Conservation (phyloP, 2,329 filamentous ascomycete species). For the Cercospora janseana region DNA sequence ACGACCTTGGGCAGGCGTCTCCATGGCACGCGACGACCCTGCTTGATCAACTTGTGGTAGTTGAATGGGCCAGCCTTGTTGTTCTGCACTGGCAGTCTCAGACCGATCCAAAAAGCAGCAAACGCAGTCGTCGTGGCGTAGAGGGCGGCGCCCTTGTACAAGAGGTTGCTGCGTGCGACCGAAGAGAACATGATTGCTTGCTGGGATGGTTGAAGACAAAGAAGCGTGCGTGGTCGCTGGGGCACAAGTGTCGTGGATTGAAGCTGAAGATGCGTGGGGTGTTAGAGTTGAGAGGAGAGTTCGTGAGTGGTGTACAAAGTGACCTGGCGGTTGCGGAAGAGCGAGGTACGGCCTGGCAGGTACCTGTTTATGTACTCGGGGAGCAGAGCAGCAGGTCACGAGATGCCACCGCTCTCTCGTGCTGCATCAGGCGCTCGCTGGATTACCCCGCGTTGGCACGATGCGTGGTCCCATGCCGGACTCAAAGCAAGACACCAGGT, state of each 20-base stretch:
- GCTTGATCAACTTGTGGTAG: slow-evolving; percentile 34
- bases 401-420: neutral
- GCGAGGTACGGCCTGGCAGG: neutral
- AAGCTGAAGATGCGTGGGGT: neutral
- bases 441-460: slow-evolving; percentile 8
- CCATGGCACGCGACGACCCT: slow-evolving; percentile 33
- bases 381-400: slow-evolving; percentile 5
- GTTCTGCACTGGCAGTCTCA: slow-evolving; percentile 34
- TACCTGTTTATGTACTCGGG: neutral
- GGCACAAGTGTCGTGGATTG: slow-evolving; percentile 4
- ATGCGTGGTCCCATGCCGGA: neutral
- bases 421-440: neutral
- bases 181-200: slow-evolving; percentile 28
- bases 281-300: slow-evolving; percentile 15
- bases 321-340: neutral
- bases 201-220: neutral
- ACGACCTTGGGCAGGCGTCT: slow-evolving; percentile 33
- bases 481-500: neutral
- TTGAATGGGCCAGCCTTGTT: slow-evolving; percentile 36
- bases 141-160: slow-evolving; percentile 34
- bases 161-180: slow-evolving; percentile 23
- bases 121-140: slow-evolving; percentile 36
- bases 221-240: neutral
- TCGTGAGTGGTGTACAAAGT: neutral
- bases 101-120: slow-evolving; percentile 33